Conservation (phyloP, 768 basidiomycete genomes). For the Lentinus brumalis region DNA sequence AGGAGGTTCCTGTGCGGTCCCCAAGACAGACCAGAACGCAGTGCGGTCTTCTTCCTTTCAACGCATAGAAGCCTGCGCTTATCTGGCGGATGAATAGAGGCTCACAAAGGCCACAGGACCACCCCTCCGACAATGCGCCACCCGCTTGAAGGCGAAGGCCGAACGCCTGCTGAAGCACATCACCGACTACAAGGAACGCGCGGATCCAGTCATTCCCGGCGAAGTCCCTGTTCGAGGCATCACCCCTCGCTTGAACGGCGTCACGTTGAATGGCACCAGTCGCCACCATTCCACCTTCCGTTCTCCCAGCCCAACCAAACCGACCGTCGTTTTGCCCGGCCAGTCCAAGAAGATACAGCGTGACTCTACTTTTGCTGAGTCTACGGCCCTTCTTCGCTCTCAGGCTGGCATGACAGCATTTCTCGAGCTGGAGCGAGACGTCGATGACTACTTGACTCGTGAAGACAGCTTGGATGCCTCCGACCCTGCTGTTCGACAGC, state of each 20-base stretch:
- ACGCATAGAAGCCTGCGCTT: neutral
- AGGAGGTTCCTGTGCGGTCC: no score
- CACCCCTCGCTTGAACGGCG: constrained; percentile 32
- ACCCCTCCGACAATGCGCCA: constrained; percentile 82
- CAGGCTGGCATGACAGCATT: constrained; percentile 75
- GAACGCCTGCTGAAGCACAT: constrained; percentile 86
- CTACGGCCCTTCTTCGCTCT: constrained; percentile 69
- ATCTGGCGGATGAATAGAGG: no score
- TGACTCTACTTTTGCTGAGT: constrained; percentile 62
- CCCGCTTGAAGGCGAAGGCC: constrained; percentile 80
- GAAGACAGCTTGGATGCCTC: constrained; percentile 6
- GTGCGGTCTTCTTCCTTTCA: constrained; percentile 4
- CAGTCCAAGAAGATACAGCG: constrained; percentile 32
- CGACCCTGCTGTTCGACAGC: constrained; percentile 6
- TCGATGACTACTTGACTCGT: constrained; percentile 35
- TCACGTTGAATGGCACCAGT: constrained; percentile 44
- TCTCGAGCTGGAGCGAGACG: constrained; percentile 54
- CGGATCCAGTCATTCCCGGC: constrained; percentile 66
- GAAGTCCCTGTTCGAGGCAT: constrained; percentile 32
- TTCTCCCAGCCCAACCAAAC: constrained; percentile 29
- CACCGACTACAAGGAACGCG: constrained; percentile 83
- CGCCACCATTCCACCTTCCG: constrained; percentile 42
- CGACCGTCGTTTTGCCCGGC: constrained; percentile 20
- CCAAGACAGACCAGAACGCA: neutral
- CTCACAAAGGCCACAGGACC: constrained; percentile 45